These are phyloP conservation scores for Musa itinerans DNA, from an alignment of 176 grass and related monocot species.

Conservation along the genomic window DNA sequence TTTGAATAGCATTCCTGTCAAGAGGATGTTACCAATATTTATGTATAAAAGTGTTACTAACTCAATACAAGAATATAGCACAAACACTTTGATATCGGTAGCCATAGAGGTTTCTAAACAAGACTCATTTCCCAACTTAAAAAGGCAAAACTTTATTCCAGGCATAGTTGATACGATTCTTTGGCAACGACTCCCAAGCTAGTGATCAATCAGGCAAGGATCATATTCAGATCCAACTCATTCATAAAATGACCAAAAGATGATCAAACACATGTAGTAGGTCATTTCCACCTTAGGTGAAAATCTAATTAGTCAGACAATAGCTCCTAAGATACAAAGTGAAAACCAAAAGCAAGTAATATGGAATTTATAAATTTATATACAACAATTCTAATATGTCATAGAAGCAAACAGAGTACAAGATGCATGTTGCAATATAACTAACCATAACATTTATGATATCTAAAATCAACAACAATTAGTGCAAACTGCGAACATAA, in stretches of 20 bases:
- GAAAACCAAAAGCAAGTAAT: neutral
- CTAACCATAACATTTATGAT: neutral
- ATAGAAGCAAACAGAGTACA: neutral
- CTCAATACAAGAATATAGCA: no score
- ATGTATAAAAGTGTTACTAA: neutral
- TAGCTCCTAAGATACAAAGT: no score
- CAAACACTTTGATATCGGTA: no score
- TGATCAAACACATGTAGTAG: no score
- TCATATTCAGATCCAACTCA: neutral
- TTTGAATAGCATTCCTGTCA: slow-evolving; percentile 56
- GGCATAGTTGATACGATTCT: neutral
- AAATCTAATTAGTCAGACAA: no score
- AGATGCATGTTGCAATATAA: neutral
- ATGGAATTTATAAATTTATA: neutral
- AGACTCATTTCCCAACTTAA: neutral
- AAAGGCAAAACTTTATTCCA: neutral
- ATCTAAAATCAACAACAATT: no score
- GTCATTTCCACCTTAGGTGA: no score
- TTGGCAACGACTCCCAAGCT: neutral
- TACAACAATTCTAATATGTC: neutral
- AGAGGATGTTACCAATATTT: slow-evolving; percentile 4
- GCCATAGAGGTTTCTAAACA: no score
- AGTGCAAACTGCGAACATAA: no score
- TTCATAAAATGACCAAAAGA: neutral
- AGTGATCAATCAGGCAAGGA: neutral